Conservation (phyloP, 495 filamentous ascomycete species). For the Astrothelium subdiscretum region DNA sequence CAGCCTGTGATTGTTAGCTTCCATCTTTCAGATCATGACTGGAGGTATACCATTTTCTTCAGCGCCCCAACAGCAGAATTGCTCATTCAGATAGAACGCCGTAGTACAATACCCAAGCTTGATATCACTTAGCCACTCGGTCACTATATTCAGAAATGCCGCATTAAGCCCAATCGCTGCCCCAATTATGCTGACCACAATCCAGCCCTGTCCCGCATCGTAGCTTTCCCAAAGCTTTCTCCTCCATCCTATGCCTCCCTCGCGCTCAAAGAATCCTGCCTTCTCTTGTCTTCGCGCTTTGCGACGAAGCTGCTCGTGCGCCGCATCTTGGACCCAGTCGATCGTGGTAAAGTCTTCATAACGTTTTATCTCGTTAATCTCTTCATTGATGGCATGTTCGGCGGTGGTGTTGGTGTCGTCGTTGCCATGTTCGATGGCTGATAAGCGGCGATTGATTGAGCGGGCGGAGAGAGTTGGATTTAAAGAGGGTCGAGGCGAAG, state of each 20-base stretch:
- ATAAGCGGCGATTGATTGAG: slow-evolving; percentile 57
- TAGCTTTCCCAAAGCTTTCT: slow-evolving; percentile 75
- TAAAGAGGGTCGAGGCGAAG: slow-evolving; percentile 14
- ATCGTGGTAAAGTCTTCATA: slow-evolving; percentile 98
- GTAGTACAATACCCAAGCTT: slow-evolving; percentile 91
- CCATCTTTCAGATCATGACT: neutral
- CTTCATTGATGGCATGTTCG: slow-evolving; percentile 61
- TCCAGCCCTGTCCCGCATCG: slow-evolving; percentile 95
- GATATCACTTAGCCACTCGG: slow-evolving; percentile 93
- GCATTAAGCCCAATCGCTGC: slow-evolving; percentile 88
- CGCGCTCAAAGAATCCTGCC: slow-evolving; percentile 62
- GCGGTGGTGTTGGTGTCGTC: slow-evolving; percentile 32
- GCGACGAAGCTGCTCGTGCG: slow-evolving; percentile 74
- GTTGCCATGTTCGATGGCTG: slow-evolving; percentile 55
- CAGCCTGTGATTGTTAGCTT: slow-evolving; percentile 50
- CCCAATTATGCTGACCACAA: slow-evolving; percentile 90
- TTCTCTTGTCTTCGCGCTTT: slow-evolving; percentile 62
- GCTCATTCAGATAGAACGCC: slow-evolving; percentile 94
- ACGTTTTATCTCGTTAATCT: slow-evolving; percentile 94
- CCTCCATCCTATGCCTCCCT: slow-evolving; percentile 67
- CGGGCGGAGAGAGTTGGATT: slow-evolving; percentile 30
- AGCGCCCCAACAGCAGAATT: slow-evolving; percentile 96
- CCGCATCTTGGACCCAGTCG: slow-evolving; percentile 98
- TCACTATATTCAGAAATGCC: slow-evolving; percentile 87
- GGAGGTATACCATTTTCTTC: slow-evolving; percentile 54